Evolutionary conservation across 2,329 filamentous ascomycete species (phyloP).

Genomic region (Lachnellula suecica): DNA sequence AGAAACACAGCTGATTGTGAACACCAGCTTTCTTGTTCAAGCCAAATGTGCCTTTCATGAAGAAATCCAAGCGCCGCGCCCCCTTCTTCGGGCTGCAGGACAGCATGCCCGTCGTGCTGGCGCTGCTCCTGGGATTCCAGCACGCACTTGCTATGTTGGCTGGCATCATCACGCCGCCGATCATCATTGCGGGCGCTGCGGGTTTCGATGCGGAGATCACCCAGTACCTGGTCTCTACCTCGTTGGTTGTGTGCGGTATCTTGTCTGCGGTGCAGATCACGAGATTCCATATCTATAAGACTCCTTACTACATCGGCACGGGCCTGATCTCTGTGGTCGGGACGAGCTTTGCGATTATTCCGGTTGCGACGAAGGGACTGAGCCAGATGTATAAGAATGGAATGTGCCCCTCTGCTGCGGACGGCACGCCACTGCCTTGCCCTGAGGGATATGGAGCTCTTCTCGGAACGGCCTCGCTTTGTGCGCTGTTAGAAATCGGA

Average conservation of each 20-base stretch:
- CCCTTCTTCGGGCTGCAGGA: conserved; percentile 87
- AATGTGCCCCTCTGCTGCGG: conserved; percentile 49
- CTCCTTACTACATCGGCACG: conserved; percentile 73
- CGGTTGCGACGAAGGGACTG: conserved; percentile 70
- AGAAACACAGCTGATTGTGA: conserved; percentile 10
- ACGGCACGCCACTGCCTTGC: conserved; percentile 68
- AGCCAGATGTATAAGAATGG: conserved; percentile 76
- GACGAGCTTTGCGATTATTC: conserved; percentile 75
- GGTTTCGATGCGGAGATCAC: conserved; percentile 58
- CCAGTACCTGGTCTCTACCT: conserved; percentile 63
- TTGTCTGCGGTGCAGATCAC: conserved; percentile 77
- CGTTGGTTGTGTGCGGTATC: conserved; percentile 73
- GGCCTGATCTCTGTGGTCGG: conserved; percentile 79
- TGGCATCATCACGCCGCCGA: conserved; percentile 69
- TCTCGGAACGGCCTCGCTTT: conserved; percentile 67
- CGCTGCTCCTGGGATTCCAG: conserved; percentile 74
- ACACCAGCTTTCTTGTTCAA: conserved; percentile 66
- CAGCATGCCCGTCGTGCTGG: conserved; percentile 72
- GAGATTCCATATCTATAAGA: conserved; percentile 69
- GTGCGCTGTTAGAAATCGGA: conserved; percentile 66
- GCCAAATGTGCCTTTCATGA: conserved; percentile 78
- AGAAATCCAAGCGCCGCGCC: conserved; percentile 53
- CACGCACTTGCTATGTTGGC: conserved; percentile 73
- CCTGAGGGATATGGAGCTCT: conserved; percentile 75
- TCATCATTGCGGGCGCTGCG: conserved; percentile 63